Base-by-base conservation (phyloP, 148 eudicot genomes). In the Vaccinium vitisidaea region DNA sequence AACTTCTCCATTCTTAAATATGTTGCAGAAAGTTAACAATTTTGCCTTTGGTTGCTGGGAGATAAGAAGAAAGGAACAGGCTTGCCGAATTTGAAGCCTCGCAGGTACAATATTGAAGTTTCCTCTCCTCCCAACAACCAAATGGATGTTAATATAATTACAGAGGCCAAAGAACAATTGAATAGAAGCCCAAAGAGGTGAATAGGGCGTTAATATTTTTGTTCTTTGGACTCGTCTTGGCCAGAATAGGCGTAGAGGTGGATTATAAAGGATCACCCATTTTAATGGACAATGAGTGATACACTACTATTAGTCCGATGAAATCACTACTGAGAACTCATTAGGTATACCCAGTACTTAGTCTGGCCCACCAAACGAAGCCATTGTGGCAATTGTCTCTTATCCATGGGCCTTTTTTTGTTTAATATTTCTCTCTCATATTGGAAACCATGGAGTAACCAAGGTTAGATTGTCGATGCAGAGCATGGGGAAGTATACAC, bases 401-500 rank as follows among this genome's bases (percentile, higher is more conserved):
- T 25, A 25, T 30, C 36, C 8, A 23, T 30, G 15, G 21, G 16
- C 15, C 49, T 36, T 43, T 79, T 48, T 65, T 74, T 2, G 25
- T 36, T 49, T 13, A 77, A 13, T 50, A 77, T 4, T 36, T 36
- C 55, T 46, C 2, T 5, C 23, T 67, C 48, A n/a, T 85, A 39
- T 15, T 53, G 65, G 46, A 75, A 67, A 43, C 74, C 39, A 30
- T 82, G 52, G 43, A 82, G 25, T 75, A 75, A 75, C 15, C 56
- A 53, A 80, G 15, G 23, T 32, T 83, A 32, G 80, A 48, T 61
- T 75, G 55, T 79, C 69, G 21, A 55, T 87, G 67, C 90, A 96
- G 99, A 89, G 75, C 75, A 80, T 58, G 94, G 93, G 59, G 98
- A 94, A 87, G 98, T 95, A 69, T 95, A 93, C 86, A 93, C 99